Evolutionary conservation across 2,329 filamentous ascomycete genomes (phyloP).

Genomic region (Penicillium glabrum): DNA sequence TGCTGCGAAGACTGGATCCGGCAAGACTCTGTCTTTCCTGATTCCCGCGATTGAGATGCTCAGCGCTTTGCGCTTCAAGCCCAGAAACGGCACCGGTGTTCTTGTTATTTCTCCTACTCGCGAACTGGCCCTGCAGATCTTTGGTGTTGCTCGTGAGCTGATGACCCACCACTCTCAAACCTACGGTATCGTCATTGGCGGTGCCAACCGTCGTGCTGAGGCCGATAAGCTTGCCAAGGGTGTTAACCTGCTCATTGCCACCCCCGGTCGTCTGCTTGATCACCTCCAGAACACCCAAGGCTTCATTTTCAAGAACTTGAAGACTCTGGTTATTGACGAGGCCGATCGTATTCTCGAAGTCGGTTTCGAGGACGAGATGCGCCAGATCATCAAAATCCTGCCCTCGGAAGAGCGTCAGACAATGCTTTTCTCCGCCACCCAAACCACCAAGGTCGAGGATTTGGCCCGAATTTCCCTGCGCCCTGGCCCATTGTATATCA

Average conservation of each 20-base stretch:
- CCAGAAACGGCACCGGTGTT: slow-evolving; percentile 85
- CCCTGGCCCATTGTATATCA: slow-evolving; percentile 91
- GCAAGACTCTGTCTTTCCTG: slow-evolving; percentile 93
- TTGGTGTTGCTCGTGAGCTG: slow-evolving; percentile 88
- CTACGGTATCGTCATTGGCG: slow-evolving; percentile 93
- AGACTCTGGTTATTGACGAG: slow-evolving; percentile 91
- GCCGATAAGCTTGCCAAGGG: slow-evolving; percentile 93
- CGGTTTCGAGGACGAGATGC: slow-evolving; percentile 98
- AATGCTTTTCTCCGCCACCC: slow-evolving; percentile 97
- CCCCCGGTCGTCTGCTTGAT: slow-evolving; percentile 87
- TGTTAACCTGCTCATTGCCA: slow-evolving; percentile 91
- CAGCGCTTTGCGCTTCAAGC: slow-evolving; percentile 86
- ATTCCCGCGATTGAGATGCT: slow-evolving; percentile 95
- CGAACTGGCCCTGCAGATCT: slow-evolving; percentile 93
- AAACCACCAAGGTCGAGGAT: slow-evolving; percentile 98
- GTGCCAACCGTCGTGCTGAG: slow-evolving; percentile 86
- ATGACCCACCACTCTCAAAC: slow-evolving; percentile 94
- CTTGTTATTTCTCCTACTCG: slow-evolving; percentile 91
- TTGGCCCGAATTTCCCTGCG: slow-evolving; percentile 89
- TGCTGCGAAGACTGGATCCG: slow-evolving; percentile 92
- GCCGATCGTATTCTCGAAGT: slow-evolving; percentile 95
- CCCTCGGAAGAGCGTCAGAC: slow-evolving; percentile 86
- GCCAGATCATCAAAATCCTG: slow-evolving; percentile 91
- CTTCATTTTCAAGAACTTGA: slow-evolving; percentile 90
- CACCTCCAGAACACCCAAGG: slow-evolving; percentile 89